Conservation (phyloP, 2,329 filamentous ascomycete genomes). For the Thermomyces lanuginosus region DNA sequence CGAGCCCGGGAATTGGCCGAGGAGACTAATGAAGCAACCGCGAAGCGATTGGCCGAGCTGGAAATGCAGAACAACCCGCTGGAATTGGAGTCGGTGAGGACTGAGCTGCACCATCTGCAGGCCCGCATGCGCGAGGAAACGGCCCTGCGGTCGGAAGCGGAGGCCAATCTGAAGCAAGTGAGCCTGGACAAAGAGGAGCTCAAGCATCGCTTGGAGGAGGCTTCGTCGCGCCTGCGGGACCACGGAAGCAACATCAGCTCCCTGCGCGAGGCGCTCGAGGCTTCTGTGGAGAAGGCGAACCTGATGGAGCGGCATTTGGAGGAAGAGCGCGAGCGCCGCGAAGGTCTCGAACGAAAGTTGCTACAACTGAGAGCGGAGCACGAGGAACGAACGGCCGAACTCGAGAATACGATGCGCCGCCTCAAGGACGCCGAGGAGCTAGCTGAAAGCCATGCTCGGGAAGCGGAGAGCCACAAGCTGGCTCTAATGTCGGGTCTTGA, state of each 20-base stretch:
- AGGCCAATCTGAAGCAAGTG: constrained; percentile 58
- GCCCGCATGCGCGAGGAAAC: constrained; percentile 66
- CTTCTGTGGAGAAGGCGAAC: constrained; percentile 60
- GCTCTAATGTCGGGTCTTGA: constrained; percentile 71
- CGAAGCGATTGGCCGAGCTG: constrained; percentile 67
- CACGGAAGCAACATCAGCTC: constrained; percentile 56
- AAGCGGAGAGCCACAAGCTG: constrained; percentile 70
- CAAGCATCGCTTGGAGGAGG: constrained; percentile 49
- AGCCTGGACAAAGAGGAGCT: constrained; percentile 74
- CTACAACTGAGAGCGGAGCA: constrained; percentile 64
- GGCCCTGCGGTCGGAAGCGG: constrained; percentile 58
- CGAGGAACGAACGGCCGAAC: constrained; percentile 60
- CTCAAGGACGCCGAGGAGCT: constrained; percentile 76
- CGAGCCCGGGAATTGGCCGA: constrained; percentile 71
- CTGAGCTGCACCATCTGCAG: constrained; percentile 67
- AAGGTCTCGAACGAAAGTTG: constrained; percentile 61
- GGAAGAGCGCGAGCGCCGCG: constrained; percentile 62
- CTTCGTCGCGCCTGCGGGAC: constrained; percentile 49
- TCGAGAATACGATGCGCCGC: constrained; percentile 56
- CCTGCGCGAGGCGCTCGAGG: constrained; percentile 59
- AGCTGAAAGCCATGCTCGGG: constrained; percentile 69
- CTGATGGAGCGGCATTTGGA: constrained; percentile 61
- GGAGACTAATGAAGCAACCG: constrained; percentile 66
- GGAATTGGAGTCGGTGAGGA: constrained; percentile 71
- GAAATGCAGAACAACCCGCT: constrained; percentile 69